phyloP scores from a whole-genome alignment of 75 land plant genomes.

The Adiantum capillusveneris region DNA sequence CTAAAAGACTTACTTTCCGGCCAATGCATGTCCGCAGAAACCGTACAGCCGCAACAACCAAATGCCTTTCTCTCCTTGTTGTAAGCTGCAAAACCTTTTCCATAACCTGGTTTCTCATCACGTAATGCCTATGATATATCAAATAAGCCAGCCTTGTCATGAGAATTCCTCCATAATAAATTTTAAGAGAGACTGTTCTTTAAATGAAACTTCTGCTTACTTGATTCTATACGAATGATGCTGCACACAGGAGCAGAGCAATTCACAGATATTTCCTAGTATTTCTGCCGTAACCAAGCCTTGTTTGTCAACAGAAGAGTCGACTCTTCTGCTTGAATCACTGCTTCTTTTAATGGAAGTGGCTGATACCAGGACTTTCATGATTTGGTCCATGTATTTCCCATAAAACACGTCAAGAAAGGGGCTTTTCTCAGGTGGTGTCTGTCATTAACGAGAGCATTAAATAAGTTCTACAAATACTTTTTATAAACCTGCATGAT shows the following conservation, averaged over 20 bases:
- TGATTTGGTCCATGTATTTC: conserved; percentile 69
- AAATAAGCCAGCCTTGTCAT: no score
- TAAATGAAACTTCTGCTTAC: conserved; percentile 32
- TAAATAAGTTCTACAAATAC: no score
- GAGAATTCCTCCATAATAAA: no score
- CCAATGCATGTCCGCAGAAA: conserved; percentile 78
- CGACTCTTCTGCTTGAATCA: conserved; percentile 7
- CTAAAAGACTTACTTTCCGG: conserved; percentile 46
- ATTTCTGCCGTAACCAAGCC: conserved; percentile 54
- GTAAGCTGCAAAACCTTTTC: conserved; percentile 73
- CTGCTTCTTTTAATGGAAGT: conserved; percentile 39
- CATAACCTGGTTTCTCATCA: conserved; percentile 74
- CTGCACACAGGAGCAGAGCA: conserved; percentile 84
- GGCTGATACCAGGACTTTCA: conserved; percentile 55
- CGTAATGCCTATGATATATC: conserved; percentile 72
- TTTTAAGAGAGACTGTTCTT: no score
- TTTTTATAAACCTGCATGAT: no score
- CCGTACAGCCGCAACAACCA: conserved; percentile 88
- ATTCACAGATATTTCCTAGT: conserved; percentile 77
- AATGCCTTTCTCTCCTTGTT: conserved; percentile 68
- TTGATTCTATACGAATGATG: conserved; percentile 87
- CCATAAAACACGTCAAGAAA: conserved; percentile 85
- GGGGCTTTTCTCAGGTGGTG: conserved; percentile 34
- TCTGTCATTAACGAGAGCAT: no score
- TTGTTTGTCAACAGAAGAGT: conserved; percentile 14